Evolutionary conservation across 1,139 yeast species (phyloP).

Genomic region (Zygosaccharomyces pseudobailii): DNA sequence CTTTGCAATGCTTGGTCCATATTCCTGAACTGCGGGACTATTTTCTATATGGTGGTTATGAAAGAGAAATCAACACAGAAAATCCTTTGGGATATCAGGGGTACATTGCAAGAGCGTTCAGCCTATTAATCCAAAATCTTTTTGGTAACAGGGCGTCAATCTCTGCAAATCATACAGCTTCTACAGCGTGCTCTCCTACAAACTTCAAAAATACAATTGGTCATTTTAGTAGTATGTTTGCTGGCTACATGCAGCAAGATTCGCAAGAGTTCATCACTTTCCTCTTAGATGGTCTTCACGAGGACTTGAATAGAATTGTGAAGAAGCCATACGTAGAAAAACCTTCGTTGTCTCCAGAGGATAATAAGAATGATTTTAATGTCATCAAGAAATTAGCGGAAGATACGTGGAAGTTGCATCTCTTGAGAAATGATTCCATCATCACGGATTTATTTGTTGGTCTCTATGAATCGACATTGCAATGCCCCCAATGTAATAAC

Average conservation of each 20-base stretch:
- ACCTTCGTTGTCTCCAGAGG: constrained; percentile 63
- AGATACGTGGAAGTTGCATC: constrained; percentile 78
- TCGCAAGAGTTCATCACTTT: constrained; percentile 93
- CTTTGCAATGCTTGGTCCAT: constrained; percentile 84
- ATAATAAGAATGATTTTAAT: constrained; percentile 48
- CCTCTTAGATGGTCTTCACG: constrained; percentile 87
- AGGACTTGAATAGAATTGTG: constrained; percentile 78
- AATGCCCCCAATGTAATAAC: constrained; percentile 80
- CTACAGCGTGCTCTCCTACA: constrained; percentile 48
- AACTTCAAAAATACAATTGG: constrained; percentile 80
- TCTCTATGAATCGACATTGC: constrained; percentile 78
- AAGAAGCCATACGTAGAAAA: constrained; percentile 85
- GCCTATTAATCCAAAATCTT: constrained; percentile 54
- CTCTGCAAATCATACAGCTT: constrained; percentile 2
- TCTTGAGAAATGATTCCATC: constrained; percentile 76
- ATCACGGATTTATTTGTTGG: constrained; percentile 87
- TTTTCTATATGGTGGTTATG: constrained; percentile 59
- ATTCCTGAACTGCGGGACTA: constrained; percentile 79
- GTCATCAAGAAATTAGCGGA: constrained; percentile 62
- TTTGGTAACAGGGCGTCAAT: constrained; percentile 35
- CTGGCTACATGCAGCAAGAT: constrained; percentile 90
- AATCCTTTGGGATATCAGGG: constrained; percentile 89
- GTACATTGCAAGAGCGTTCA: constrained; percentile 72
- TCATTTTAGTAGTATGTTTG: constrained; percentile 71
- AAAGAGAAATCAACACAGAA: constrained; percentile 60